A percentile compares a stretch with the other conserved stretches of the same genome.
Evolutionary conservation across 1,139 yeast genomes (phyloP).

Genomic region (Hyphopichia khmerensis): DNA sequence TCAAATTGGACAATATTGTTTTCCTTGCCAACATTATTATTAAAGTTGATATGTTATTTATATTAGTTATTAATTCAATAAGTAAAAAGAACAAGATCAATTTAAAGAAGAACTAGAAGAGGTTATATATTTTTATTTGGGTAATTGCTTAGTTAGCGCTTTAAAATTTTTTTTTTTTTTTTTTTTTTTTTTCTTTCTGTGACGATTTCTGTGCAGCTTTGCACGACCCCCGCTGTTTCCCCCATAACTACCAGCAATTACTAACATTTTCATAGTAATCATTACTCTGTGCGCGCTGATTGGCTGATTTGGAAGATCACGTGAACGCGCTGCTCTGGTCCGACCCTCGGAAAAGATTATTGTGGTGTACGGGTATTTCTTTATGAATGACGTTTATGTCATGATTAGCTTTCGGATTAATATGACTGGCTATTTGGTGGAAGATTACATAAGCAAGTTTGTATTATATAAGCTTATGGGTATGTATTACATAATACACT

Average conservation of each 20-base stretch:
- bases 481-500: too few species aligned
- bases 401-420: too few species aligned
- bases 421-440: too few species aligned
- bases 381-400: too few species aligned
- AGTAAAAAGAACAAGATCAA: too few species aligned
- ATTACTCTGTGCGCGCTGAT: not conserved
- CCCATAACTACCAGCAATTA: not conserved
- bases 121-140: not conserved
- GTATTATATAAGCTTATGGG: too few species aligned
- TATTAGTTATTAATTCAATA: not conserved
- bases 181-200: too few species aligned
- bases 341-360: not conserved
- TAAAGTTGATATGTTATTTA: constrained; percentile 1
- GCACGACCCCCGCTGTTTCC: not conserved
- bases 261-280: not conserved
- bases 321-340: not conserved
- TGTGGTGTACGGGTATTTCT: not conserved
- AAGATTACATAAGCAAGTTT: too few species aligned
- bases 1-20: constrained; percentile 9
- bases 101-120: not conserved
- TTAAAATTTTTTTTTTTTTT: too few species aligned
- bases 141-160: not conserved
- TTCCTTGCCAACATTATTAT: constrained; percentile 11
- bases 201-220: not conserved
- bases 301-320: constrained; percentile 2